Conservation (phyloP, 805 yeast species). For the Peterozyma toletana region DNA sequence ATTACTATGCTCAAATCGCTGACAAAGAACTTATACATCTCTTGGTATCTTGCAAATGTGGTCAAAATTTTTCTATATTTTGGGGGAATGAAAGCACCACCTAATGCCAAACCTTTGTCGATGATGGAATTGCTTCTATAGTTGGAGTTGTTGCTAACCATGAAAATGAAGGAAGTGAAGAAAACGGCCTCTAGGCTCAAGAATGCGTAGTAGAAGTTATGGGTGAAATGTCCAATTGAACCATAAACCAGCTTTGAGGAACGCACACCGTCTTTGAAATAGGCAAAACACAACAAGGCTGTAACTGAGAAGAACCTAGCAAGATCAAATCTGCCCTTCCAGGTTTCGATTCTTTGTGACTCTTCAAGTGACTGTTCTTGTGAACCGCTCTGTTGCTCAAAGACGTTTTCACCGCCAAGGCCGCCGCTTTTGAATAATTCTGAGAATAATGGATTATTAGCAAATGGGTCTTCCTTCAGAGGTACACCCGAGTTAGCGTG, state of each 20-base stretch:
- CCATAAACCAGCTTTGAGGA: conserved; percentile 1
- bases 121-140: conserved; percentile 8
- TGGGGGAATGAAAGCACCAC: conserved; percentile 16
- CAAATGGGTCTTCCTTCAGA: conserved; percentile 2
- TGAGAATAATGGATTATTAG: conserved; percentile 2
- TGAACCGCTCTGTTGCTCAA: neutral
- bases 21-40: conserved; percentile 14
- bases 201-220: conserved; percentile 13
- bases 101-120: conserved; percentile 12
- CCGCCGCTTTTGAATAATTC: neutral
- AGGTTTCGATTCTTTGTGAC: conserved; percentile 4
- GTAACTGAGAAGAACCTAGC: conserved; percentile 12
- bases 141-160: conserved; percentile 7
- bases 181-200: conserved; percentile 14
- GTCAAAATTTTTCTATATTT: conserved; percentile 10
- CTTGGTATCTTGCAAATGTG: conserved; percentile 17
- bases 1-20: conserved; percentile 20
- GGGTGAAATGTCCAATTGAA: no score
- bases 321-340: conserved; percentile 11
- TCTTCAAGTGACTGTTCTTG: neutral
- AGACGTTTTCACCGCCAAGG: neutral
- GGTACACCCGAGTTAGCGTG: neutral
- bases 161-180: conserved; percentile 11
- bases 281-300: conserved; percentile 5
- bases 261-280: conserved; percentile 2